Evolutionary conservation across 78 protist species (phyloP).

Genomic region (Cavenderia fasciculata): DNA sequence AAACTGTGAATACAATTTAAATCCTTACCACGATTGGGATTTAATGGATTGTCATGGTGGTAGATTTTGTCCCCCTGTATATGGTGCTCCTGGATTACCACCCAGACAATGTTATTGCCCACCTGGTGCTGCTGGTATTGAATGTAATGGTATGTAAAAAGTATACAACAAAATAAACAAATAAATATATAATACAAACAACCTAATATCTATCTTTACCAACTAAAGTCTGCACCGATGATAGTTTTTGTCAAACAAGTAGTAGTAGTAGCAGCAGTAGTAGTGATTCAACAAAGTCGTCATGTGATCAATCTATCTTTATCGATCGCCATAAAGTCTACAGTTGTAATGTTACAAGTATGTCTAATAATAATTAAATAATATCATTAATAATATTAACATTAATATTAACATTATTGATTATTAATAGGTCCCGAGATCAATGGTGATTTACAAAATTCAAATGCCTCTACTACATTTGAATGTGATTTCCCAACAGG

Average conservation of each 20-base stretch:
- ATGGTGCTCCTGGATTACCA: neutral
- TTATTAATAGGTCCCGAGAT: conserved; percentile 10
- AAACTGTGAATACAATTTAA: neutral
- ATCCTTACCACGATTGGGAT: conserved; percentile 44
- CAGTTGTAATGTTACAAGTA: conserved; percentile 42
- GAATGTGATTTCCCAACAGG: conserved; percentile 33
- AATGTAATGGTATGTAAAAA: conserved; percentile 6
- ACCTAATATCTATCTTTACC: neutral
- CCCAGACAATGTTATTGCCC: conserved; percentile 24
- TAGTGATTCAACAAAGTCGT: no score
- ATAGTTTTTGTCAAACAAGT: neutral
- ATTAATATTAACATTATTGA: neutral
- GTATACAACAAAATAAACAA: no score
- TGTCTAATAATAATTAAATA: neutral
- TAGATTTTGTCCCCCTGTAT: conserved; percentile 39
- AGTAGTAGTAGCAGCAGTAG: no score
- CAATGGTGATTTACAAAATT: conserved; percentile 15
- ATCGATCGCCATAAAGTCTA: neutral
- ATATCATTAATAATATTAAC: no score
- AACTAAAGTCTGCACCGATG: neutral
- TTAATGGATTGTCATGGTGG: conserved; percentile 1
- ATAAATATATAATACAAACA: no score
- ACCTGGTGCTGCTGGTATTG: conserved; percentile 13
- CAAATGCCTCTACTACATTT: conserved; percentile 10
- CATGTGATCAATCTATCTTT: neutral